Percentiles rank a stretch among this genome's conserved stretches.
Evolutionary conservation across 2,329 filamentous ascomycete genomes (phyloP).

Genomic region (Fusarium torulosum): DNA sequence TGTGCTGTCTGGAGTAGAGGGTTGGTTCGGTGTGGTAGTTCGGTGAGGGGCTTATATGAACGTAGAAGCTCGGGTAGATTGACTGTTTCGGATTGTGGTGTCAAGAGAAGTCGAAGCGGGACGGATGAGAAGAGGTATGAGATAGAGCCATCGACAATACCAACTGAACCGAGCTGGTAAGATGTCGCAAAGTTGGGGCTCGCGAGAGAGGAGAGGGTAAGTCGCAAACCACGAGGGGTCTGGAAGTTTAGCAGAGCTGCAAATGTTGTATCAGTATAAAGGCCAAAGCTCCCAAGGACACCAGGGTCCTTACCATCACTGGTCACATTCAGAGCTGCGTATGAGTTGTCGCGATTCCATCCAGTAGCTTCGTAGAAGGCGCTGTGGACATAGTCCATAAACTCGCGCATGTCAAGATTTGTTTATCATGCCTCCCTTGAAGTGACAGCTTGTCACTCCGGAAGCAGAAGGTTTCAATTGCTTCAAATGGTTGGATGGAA

Average conservation of each 20-base stretch:
- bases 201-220: slow-evolving; percentile 91
- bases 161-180: slow-evolving; percentile 89
- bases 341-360: slow-evolving; percentile 94
- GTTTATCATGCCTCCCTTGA: slow-evolving; percentile 48
- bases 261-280: slow-evolving; percentile 33
- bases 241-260: slow-evolving; percentile 88
- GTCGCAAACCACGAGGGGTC: slow-evolving; percentile 84
- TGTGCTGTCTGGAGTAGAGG: slow-evolving; percentile 40
- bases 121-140: slow-evolving; percentile 96
- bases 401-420: slow-evolving; percentile 80
- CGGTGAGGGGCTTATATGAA: slow-evolving; percentile 84
- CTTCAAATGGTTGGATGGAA: neutral
- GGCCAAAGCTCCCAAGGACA: neutral
- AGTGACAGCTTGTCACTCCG: slow-evolving; percentile 31
- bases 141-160: slow-evolving; percentile 94
- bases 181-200: slow-evolving; percentile 94
- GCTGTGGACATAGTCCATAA: slow-evolving; percentile 96
- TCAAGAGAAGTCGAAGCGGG: slow-evolving; percentile 74
- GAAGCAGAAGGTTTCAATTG: slow-evolving; percentile 21
- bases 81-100: slow-evolving; percentile 77
- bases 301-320: slow-evolving; percentile 71
- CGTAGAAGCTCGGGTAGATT: slow-evolving; percentile 82
- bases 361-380: slow-evolving; percentile 88
- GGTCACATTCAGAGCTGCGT: slow-evolving; percentile 86
- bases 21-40: slow-evolving; percentile 60